Evolutionary conservation across 1,139 yeast species (phyloP), one percentile per base, ranked within the genome.

Genomic region (Pichia sorboxylosa): DNA sequence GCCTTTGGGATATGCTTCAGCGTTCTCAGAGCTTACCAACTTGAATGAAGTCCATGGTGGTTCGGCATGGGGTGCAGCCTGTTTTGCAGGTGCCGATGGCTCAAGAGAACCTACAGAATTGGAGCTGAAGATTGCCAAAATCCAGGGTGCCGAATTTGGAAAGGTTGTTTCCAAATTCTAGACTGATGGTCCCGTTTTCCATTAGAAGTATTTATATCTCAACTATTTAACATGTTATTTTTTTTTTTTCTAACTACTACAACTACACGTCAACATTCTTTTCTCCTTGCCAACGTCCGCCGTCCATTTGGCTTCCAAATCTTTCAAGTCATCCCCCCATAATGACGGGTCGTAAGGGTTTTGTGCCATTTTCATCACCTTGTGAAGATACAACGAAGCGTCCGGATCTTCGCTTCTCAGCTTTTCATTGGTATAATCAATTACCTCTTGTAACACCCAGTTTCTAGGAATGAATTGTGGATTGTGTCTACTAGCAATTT

Each of bases 51-150:
- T 72, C 37, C 90, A 77, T 54, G 93, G 93, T 49, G 80, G 80
- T 42, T 74, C 85, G 36, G 73, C 93, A 39, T 81, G 87, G 84
- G 93, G 93, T 57, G 83, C 93, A 33, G 92, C 92, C 48, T 64
- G 87, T 35, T 65, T 66, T 47, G 85, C 93, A 25, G 85, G 73
- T 44, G 68, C 68, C 33, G 87, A 78, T 48, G 93, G 92, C 44
- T 71, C 82, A 10, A 73, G 92, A 65, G 64, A 64, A 52, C 81
- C 87, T 36, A 51, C 73, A 36, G 66, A 63, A 27, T 61, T 77
- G 42, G 93, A 81, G 59, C 59, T 69, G 49, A 67, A 68, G 43
- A 49, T 81, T 44, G 85, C 75, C 29, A 47, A 51, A 35, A 59
- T 59, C 43, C 90, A 79, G 60, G 90, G 87, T 50, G 57, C 63